Evolutionary conservation across 805 yeast species (phyloP), one percentile per base, ranked within the genome.

Genomic region (Tetrapisispora iriomotensis): DNA sequence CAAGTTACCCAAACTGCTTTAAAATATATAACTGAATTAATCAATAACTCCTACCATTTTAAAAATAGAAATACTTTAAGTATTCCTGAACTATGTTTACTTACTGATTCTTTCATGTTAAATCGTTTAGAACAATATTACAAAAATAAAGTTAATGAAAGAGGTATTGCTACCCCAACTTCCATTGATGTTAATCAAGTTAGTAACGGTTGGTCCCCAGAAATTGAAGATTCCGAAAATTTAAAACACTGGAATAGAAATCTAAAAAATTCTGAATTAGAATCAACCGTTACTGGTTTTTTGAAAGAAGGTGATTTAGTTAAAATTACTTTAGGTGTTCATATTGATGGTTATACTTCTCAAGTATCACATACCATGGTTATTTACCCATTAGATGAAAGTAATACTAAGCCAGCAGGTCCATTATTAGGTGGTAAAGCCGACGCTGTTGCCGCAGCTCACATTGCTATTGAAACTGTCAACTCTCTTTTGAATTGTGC

Each of bases 291-390:
- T 8, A 45, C 51, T 24, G 59, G 60, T 31, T 26, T 51, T 15
- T 53, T 65, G 48, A 59, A 59, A 39, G 75, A 77, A 19, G 97
- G 97, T 37, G 96, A 92, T 60, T 70, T 88, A 35, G 85, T 85
- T 25, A 88, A 90, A 45, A 72, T 92, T 42, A 68, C 82, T 10
- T 69, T 90, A 22, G 98, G 96, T 36, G 88, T 82, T 43, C 96
- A 92, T 47, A 75, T 92, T 49, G 98, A 92, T 62, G 98, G 98
- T 40, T 92, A 88, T 66, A 83, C 96, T 10, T 78, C 95, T 1
- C 75, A 77, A 58, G 77, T 76, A 9, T 77, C 94, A 22, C 98
- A 92, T 62, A 88, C 96, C 2, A 55, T 86, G 45, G 92, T 87
- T 23, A 77, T 87, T 39, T 82, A 76, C 51, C 94, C 94, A 38